phyloP scores from a whole-genome alignment of 2,329 filamentous ascomycete genomes.

The Biscogniauxia marginata region DNA sequence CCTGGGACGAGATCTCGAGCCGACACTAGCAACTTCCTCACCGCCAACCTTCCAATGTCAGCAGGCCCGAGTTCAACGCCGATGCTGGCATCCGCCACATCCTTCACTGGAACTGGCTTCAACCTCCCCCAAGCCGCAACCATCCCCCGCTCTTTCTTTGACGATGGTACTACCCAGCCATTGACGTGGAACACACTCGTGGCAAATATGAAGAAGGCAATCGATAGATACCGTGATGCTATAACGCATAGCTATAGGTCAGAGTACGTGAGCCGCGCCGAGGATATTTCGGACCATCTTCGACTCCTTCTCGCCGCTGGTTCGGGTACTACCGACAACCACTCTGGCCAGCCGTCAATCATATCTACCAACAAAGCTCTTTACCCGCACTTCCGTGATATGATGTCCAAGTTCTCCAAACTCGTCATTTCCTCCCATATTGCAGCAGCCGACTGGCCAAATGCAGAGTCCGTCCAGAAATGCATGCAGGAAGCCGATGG shows the following conservation, averaged over 20 bases:
- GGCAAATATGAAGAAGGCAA: conserved; percentile 86
- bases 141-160: conserved; percentile 82
- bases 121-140: conserved; percentile 57
- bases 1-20: conserved; percentile 56
- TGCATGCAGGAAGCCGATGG: conserved; percentile 97
- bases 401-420: conserved; percentile 99
- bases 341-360: conserved; percentile 98
- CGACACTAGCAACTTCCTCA: conserved; percentile 46
- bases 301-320: conserved; percentile 91
- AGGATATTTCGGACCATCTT: conserved; percentile 96
- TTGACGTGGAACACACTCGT: conserved; percentile 89
- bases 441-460: conserved; percentile 92
- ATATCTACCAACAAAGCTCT: conserved; percentile 97
- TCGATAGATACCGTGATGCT: conserved; percentile 88
- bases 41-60: conserved; percentile 44
- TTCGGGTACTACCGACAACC: conserved; percentile 96
- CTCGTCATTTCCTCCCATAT: conserved; percentile 97
- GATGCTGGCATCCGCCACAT: conserved; percentile 58
- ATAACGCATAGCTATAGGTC: conserved; percentile 79
- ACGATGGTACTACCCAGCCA: conserved; percentile 76
- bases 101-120: conserved; percentile 59
- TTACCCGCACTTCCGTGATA: conserved; percentile 95
- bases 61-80: conserved; percentile 40
- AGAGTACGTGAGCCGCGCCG: conserved; percentile 90
- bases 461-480: conserved; percentile 89